Evolutionary conservation across 106 monocot species (phyloP).

Genomic region (Acanthochlamys bracteata): DNA sequence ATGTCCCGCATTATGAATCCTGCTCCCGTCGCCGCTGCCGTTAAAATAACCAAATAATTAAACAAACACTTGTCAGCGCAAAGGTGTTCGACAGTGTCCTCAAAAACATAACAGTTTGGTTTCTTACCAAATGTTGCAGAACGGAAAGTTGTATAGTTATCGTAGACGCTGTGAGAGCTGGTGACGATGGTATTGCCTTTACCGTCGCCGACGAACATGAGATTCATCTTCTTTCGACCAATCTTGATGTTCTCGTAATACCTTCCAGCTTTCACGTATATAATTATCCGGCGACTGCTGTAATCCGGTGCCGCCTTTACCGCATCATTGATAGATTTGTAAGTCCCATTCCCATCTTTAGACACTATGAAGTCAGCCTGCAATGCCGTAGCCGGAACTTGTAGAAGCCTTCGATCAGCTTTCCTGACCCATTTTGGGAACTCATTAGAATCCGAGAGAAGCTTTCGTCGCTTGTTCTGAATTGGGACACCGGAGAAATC

Average conservation of each 20-base stretch:
- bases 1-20: slow-evolving; percentile 67
- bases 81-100: too few relatives aligned
- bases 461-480: slow-evolving; percentile 36
- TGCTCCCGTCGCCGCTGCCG: slow-evolving; percentile 41
- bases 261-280: slow-evolving; percentile 72
- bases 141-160: slow-evolving; percentile 54
- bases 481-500: slow-evolving; percentile 73
- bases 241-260: slow-evolving; percentile 81
- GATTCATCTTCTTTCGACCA: slow-evolving; percentile 45
- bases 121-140: slow-evolving; percentile 57
- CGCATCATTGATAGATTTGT: slow-evolving; percentile 60
- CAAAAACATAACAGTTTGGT: neutral
- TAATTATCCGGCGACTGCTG: slow-evolving; percentile 54
- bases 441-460: slow-evolving; percentile 2
- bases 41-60: neutral
- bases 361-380: slow-evolving; percentile 66
- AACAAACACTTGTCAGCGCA: too few relatives aligned
- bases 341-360: slow-evolving; percentile 67
- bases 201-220: slow-evolving; percentile 68
- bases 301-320: slow-evolving; percentile 69
- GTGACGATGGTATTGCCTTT: slow-evolving; percentile 28
- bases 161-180: slow-evolving; percentile 27
- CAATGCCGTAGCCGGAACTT: slow-evolving; percentile 32
- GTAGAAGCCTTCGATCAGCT: slow-evolving; percentile 54
- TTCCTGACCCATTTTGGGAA: slow-evolving; percentile 64